Evolutionary conservation across 257 asterid genomes (phyloP).

Genomic region (Scutellaria barbata): DNA sequence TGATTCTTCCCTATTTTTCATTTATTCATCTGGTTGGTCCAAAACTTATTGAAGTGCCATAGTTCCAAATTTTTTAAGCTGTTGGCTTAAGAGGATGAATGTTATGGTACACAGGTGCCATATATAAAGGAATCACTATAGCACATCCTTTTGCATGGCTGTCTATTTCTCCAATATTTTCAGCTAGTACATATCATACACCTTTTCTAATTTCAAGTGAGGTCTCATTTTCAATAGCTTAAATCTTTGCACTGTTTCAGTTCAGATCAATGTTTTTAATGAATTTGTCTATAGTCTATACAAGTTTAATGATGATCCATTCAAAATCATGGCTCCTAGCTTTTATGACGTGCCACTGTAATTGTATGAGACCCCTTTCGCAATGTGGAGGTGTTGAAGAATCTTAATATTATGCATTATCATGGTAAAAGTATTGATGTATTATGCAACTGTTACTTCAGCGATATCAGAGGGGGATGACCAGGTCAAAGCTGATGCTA

Average conservation of each 20-base stretch:
- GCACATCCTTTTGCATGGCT: constrained; percentile 3
- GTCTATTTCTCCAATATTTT: neutral
- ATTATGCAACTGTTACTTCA: constrained; percentile 43
- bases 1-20: constrained; percentile 10
- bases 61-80: constrained; percentile 7
- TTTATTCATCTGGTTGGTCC: constrained; percentile 22
- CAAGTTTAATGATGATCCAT: neutral
- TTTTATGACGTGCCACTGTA: neutral
- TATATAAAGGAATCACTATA: neutral
- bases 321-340: neutral
- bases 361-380: too few species aligned
- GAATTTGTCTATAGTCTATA: neutral
- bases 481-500: constrained; percentile 90
- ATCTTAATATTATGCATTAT: constrained; percentile 25
- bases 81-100: too few species aligned
- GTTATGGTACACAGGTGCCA: too few species aligned
- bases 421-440: constrained; percentile 17
- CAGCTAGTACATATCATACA: neutral
- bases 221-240: constrained; percentile 8
- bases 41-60: neutral
- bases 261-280: neutral
- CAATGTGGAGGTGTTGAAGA: too few species aligned
- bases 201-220: neutral
- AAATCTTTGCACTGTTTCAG: neutral
- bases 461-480: constrained; percentile 79